phyloP scores from a whole-genome alignment of 2,329 filamentous ascomycete genomes.

The Pseudogymnoascus sp. region DNA sequence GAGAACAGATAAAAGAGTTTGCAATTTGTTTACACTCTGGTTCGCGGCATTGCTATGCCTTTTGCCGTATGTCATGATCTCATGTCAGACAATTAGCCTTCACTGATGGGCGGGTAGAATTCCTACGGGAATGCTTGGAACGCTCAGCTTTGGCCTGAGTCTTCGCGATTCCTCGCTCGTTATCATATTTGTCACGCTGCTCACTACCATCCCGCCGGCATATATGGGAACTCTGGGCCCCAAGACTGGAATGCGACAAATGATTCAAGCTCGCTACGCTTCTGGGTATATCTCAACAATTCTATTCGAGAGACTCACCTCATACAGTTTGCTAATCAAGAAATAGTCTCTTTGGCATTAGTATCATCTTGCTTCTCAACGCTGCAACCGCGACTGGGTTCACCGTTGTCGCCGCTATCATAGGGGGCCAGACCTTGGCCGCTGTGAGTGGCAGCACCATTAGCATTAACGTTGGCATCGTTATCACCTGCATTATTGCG shows the following conservation, averaged over 20 bases:
- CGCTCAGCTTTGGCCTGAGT: conserved; percentile 44
- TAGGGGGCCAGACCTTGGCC: conserved; percentile 51
- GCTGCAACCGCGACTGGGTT: conserved; percentile 57
- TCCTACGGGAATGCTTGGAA: conserved; percentile 56
- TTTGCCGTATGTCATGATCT: conserved; percentile 37
- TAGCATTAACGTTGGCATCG: conserved; percentile 48
- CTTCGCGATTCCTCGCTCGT: conserved; percentile 49
- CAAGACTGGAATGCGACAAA: conserved; percentile 56
- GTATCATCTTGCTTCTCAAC: conserved; percentile 53
- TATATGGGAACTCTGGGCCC: conserved; percentile 52
- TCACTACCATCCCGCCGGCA: conserved; percentile 46
- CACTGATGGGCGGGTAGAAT: conserved; percentile 33
- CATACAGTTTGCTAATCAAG: conserved; percentile 10
- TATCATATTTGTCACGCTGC: conserved; percentile 55
- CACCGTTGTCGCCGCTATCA: conserved; percentile 51
- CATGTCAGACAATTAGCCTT: not conserved
- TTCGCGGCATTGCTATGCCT: conserved; percentile 50
- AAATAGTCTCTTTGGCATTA: conserved; percentile 47
- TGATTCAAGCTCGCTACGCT: conserved; percentile 56
- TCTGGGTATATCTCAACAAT: conserved; percentile 39
- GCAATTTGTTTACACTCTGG: conserved; percentile 53
- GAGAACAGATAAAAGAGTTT: conserved; percentile 44
- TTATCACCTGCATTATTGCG: conserved; percentile 49
- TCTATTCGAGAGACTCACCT: conserved; percentile 11
- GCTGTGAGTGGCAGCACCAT: conserved; percentile 43